Base-by-base conservation (phyloP, 768 basidiomycete genomes). In the Mycena amicta region DNA sequence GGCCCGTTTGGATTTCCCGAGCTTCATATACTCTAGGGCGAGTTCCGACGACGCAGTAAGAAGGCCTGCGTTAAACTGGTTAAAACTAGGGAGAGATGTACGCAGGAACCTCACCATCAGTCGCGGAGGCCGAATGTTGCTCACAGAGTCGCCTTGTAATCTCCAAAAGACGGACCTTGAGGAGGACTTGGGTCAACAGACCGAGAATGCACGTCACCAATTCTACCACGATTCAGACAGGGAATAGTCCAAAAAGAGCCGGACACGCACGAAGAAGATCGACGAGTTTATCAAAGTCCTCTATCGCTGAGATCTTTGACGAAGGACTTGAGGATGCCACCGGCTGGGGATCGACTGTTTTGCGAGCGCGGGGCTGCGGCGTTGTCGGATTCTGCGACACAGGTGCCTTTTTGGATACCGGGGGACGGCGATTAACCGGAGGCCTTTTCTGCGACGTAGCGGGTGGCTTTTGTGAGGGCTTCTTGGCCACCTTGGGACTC, bases 1-100 rank as follows among this genome's bases (percentile, higher is more conserved):
- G 0, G 94, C 93, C 33, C 88, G 83, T 52, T 83, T 83, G 2
- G 75, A 72, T 69, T 89, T 92, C 3, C 95, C 95, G 1, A 98
- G 79, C 31, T 80, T 83, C 45, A 86, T 75, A 65, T 95, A 94
- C 68, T 95, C 92, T 55, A 85, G 80, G 0, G 90, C 95, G 5
- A 96, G 80, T 41, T 88, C 84, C 1, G 87, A 74, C 2, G 90
- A 94, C 1, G 83, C 74, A 1, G 71, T 71, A 20, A 90, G 76
- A 68, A 85, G 92, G 13, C 77, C 89, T 92, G 61, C 29, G n/a
- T 16, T 64, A 37, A 52, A 33, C n/a, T 16, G 22, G 39, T 29
- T 25, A 46, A 39, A 52, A 51, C 52, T 27, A 53, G 43, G 40
- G 20, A 43, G 25, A 20, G 18, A 29, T 20, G 13, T 5, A 51